Evolutionary conservation across 2,329 filamentous ascomycete genomes (phyloP).

Genomic region (Neopestalotiopsis clavispora): DNA sequence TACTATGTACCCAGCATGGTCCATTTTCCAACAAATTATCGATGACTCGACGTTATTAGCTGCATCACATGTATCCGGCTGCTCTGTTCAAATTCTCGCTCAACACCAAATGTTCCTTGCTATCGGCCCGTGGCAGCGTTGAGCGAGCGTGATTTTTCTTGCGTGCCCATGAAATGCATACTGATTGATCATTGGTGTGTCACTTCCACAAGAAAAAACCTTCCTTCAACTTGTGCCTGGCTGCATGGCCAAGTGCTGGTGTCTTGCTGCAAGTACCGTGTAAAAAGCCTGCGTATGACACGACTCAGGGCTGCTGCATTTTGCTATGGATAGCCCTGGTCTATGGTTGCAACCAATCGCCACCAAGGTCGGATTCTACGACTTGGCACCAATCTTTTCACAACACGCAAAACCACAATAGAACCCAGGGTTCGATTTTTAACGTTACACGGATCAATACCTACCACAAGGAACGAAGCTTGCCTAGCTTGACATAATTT

Average conservation of each 20-base stretch:
- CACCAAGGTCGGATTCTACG: not conserved
- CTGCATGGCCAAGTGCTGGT: not conserved
- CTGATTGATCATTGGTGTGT: not conserved
- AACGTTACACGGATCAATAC: no score
- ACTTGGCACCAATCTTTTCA: not conserved
- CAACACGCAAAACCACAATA: not conserved
- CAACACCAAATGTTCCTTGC: not conserved
- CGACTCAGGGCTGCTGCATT: not conserved
- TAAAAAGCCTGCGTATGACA: not conserved
- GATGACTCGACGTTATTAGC: not conserved
- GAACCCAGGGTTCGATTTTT: no score
- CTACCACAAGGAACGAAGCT: not conserved
- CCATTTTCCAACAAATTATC: no score
- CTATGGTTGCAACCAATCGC: not conserved
- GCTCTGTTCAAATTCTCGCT: not conserved
- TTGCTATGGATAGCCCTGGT: not conserved
- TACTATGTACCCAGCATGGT: not conserved
- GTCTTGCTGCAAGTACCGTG: not conserved
- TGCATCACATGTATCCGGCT: not conserved
- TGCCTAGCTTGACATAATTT: not conserved
- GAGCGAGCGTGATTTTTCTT: not conserved
- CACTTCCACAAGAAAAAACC: not conserved
- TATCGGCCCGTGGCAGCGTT: not conserved
- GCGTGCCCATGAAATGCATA: not conserved
- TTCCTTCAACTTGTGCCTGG: not conserved